These are phyloP conservation scores for Cicer bijugum DNA, from an alignment of 306 rosid genomes.

Conservation along the genomic window DNA sequence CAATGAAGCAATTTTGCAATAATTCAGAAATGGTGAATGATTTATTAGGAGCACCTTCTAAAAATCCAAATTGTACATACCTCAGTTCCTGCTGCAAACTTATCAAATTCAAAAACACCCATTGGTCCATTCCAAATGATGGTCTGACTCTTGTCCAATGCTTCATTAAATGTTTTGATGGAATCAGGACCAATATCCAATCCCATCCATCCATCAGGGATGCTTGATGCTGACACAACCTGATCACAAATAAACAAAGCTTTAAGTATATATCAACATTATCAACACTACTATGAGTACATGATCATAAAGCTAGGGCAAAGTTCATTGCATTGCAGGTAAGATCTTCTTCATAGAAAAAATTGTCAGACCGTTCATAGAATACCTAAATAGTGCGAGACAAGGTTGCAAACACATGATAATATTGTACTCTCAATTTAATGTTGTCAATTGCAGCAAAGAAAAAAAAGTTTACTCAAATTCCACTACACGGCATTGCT, in stretches of 20 bases:
- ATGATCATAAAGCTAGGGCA: constrained; percentile 2
- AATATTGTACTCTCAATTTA: neutral
- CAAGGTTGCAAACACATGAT: neutral
- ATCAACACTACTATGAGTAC: neutral
- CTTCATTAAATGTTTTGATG: constrained; percentile 69
- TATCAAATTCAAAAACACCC: constrained; percentile 95
- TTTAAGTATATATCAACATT: constrained; percentile 1
- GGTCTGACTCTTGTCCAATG: constrained; percentile 76
- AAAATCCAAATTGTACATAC: constrained; percentile 48
- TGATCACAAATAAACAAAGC: constrained; percentile 45
- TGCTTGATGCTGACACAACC: constrained; percentile 79
- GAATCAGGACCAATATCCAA: constrained; percentile 97
- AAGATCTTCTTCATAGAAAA: constrained; percentile 1
- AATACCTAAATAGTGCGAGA: neutral
- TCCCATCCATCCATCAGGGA: constrained; percentile 98
- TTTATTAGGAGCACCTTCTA: neutral
- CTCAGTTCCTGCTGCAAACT: constrained; percentile 91
- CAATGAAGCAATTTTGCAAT: neutral
- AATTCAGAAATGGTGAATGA: neutral
- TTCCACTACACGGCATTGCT: too few species aligned
- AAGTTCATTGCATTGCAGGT: neutral
- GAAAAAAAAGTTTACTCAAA: too few species aligned
- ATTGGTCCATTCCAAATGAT: constrained; percentile 97
- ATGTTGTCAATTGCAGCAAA: too few species aligned
- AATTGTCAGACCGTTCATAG: neutral